These are phyloP conservation scores for Penicillium psychrofluorescens DNA, from an alignment of 495 filamentous ascomycete genomes.

Conservation along the genomic window DNA sequence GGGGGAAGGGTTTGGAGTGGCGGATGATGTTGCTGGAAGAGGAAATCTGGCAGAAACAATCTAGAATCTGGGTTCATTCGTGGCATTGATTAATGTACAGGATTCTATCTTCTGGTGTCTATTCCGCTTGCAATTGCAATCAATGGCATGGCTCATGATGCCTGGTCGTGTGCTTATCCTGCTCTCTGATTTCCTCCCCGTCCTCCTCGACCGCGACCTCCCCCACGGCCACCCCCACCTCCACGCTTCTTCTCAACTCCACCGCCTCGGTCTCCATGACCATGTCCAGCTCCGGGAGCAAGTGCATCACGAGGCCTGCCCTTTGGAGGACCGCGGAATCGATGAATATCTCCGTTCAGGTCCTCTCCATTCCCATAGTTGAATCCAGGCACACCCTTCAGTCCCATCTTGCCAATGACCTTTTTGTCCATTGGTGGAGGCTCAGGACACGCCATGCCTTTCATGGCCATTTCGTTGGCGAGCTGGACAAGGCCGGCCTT, in stretches of 20 bases:
- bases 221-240: conserved; percentile 9
- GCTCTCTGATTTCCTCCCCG: background rate
- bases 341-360: conserved; percentile 2
- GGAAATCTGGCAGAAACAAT: too few relatives aligned
- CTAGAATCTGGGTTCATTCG: too few relatives aligned
- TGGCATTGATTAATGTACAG: too few relatives aligned
- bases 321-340: conserved; percentile 8
- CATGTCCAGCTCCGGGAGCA: conserved; percentile 24
- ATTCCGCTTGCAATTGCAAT: too few relatives aligned
- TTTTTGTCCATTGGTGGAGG: conserved; percentile 40
- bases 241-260: conserved; percentile 20
- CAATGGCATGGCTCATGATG: too few relatives aligned
- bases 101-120: too few relatives aligned
- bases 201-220: conserved; percentile 12
- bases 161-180: too few relatives aligned
- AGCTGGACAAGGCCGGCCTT: conserved; percentile 35
- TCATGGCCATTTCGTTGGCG: conserved; percentile 36
- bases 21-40: too few relatives aligned
- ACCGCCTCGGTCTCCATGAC: conserved; percentile 12
- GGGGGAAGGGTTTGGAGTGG: too few relatives aligned
- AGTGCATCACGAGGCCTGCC: conserved; percentile 22
- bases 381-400: conserved; percentile 42
- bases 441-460: conserved; percentile 40
- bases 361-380: conserved; percentile 24
- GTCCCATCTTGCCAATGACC: conserved; percentile 41